These are phyloP conservation scores for Porodaedalea pini DNA, from an alignment of 1,284 basidiomycete species.

Conservation along the genomic window DNA sequence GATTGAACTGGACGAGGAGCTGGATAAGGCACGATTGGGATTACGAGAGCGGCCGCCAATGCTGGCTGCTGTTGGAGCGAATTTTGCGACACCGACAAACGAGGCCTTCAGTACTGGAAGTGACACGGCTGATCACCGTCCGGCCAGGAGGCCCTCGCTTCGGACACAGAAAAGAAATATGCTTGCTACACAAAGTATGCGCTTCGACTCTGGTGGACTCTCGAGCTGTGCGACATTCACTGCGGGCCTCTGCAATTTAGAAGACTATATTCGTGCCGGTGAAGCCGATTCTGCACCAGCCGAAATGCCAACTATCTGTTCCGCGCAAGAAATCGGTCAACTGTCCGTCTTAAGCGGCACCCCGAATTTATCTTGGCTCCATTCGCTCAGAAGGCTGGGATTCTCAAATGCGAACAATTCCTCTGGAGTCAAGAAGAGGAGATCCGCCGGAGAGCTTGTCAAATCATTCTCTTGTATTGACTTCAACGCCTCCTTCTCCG, in stretches of 20 bases:
- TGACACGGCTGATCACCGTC: not conserved
- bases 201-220: slow-evolving; percentile 9
- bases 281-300: not conserved
- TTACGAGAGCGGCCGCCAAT: slow-evolving; percentile 12
- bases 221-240: slow-evolving; percentile 18
- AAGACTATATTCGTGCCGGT: slow-evolving; percentile 7
- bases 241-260: slow-evolving; percentile 14
- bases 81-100: not conserved
- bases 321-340: slow-evolving; percentile 2
- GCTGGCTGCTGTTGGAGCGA: not conserved
- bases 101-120: not conserved
- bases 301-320: not conserved
- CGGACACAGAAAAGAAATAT: slow-evolving; percentile 4
- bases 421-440: not conserved
- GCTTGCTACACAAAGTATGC: slow-evolving; percentile 6
- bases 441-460: not conserved
- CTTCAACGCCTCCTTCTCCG: not conserved
- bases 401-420: not conserved
- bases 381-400: not conserved
- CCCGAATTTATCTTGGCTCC: slow-evolving; percentile 1
- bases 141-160: slow-evolving; percentile 3
- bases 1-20: slow-evolving; percentile 13
- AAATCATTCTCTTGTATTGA: slow-evolving; percentile 1
- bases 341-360: not conserved
- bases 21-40: slow-evolving; percentile 9